phyloP scores from a whole-genome alignment of 208 protist species.

The Trichomonas gallinae region DNA sequence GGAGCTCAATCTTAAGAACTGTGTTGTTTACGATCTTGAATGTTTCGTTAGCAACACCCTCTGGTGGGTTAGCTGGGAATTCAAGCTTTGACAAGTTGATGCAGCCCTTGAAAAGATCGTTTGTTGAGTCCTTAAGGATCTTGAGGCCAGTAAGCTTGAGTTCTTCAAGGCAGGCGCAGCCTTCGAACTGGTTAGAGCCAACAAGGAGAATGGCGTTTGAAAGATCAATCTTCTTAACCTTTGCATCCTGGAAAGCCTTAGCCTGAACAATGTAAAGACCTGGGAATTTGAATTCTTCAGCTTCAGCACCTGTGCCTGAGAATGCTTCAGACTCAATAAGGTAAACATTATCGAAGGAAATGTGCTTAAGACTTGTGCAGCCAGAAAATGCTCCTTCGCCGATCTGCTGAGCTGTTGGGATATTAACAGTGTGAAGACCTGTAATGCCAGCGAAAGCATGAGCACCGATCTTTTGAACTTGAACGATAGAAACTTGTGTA shows the following conservation, averaged over 20 bases:
- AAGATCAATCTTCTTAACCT: not conserved
- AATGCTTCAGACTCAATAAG: not conserved
- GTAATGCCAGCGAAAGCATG: not conserved
- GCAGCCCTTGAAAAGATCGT: not conserved
- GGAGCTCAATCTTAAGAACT: not conserved
- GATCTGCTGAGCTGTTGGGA: not conserved
- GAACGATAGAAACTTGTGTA: not conserved
- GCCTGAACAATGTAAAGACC: not conserved
- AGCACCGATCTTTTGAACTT: not conserved
- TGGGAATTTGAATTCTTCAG: not conserved
- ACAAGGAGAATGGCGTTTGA: not conserved
- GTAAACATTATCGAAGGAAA: not conserved
- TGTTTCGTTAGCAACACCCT: not conserved
- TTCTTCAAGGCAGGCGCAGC: not conserved
- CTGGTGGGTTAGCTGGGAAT: not conserved
- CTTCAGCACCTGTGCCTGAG: too few species aligned
- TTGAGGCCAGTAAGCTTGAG: not conserved
- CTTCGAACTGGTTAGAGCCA: not conserved
- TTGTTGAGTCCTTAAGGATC: not conserved
- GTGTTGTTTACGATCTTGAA: not conserved
- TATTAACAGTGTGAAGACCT: not conserved
- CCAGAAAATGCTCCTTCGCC: not conserved
- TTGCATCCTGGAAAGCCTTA: not conserved
- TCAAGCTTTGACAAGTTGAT: not conserved
- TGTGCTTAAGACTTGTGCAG: not conserved